phyloP scores from a whole-genome alignment of 164 flowering plant genomes.

The Protea cynaroides region DNA sequence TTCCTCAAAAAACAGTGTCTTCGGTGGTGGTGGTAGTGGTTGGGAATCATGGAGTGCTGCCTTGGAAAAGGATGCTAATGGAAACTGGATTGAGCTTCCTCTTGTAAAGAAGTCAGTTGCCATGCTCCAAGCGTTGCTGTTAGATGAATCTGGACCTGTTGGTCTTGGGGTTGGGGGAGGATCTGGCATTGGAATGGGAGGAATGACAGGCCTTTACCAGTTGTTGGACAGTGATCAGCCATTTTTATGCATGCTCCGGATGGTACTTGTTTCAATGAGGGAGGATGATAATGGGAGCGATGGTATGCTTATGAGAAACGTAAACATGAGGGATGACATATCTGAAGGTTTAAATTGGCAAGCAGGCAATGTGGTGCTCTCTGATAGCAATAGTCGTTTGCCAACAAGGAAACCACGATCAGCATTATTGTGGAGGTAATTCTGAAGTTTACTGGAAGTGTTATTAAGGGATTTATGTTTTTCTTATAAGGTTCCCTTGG shows the following conservation, averaged over 20 bases:
- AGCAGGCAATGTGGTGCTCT: constrained; percentile 22
- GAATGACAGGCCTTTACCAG: constrained; percentile 93
- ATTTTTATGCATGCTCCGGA: constrained; percentile 95
- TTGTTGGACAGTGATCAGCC: constrained; percentile 98
- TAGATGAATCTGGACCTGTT: constrained; percentile 96
- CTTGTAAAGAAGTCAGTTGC: constrained; percentile 81
- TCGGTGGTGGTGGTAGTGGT: constrained; percentile 98
- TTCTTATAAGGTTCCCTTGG: too few relatives aligned
- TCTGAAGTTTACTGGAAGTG: background rate
- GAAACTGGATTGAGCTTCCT: constrained; percentile 95
- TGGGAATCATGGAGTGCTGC: constrained; percentile 84
- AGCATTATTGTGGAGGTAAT: constrained; percentile 94
- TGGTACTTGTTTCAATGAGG: constrained; percentile 97
- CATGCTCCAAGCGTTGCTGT: constrained; percentile 91
- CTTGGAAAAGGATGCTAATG: constrained; percentile 78
- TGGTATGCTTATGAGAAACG: constrained; percentile 50
- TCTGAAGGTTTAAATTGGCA: constrained; percentile 41
- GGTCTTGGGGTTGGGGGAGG: constrained; percentile 99
- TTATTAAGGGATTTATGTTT: too few relatives aligned
- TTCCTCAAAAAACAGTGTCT: constrained; percentile 40
- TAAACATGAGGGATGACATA: constrained; percentile 41
- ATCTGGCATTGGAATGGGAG: constrained; percentile 99
- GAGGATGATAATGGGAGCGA: constrained; percentile 92
- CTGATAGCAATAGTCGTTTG: constrained; percentile 37
- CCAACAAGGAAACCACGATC: constrained; percentile 68